These are phyloP conservation scores for Emmonsiellopsis sp. DNA, from an alignment of 2,329 filamentous ascomycete genomes.

Conservation along the genomic window DNA sequence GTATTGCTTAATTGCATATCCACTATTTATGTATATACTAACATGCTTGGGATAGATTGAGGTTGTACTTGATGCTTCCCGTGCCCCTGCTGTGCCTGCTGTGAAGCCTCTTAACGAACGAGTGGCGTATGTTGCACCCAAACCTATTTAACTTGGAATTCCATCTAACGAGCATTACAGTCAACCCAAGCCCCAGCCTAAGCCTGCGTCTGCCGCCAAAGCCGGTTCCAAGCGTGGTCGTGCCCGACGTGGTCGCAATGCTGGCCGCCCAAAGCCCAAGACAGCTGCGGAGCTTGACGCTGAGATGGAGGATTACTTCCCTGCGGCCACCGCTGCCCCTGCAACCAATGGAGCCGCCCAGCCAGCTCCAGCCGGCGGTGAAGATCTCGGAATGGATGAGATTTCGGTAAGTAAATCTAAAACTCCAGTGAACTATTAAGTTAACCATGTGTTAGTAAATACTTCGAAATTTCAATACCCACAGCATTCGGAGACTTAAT, in stretches of 20 bases:
- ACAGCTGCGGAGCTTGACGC: constrained; percentile 91
- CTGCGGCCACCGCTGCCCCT: constrained; percentile 30
- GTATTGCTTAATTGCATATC: constrained; percentile 38
- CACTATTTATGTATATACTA: constrained; percentile 12
- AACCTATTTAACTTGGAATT: constrained; percentile 3
- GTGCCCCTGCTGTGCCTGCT: constrained; percentile 57
- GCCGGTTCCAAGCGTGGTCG: constrained; percentile 39
- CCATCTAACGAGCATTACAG: constrained; percentile 15
- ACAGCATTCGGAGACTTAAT: background rate
- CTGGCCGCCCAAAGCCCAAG: constrained; percentile 67
- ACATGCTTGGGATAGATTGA: constrained; percentile 58
- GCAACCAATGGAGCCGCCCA: constrained; percentile 39
- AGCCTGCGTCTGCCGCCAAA: constrained; percentile 53
- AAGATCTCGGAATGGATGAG: constrained; percentile 49
- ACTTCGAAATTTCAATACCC: background rate
- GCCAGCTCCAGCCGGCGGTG: constrained; percentile 40
- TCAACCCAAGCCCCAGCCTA: constrained; percentile 71
- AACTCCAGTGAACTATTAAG: background rate
- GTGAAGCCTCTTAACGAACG: constrained; percentile 77
- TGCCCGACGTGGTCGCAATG: constrained; percentile 49
- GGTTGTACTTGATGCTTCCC: constrained; percentile 72
- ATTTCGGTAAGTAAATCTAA: constrained; percentile 37
- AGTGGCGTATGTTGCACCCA: constrained; percentile 51
- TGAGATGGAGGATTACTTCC: constrained; percentile 95
- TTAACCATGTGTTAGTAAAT: background rate